Percentiles rank a stretch among this genome's conserved stretches.
Evolutionary conservation across 73 alveolate species (phyloP).

Genomic region (Uronychia setigera): DNA sequence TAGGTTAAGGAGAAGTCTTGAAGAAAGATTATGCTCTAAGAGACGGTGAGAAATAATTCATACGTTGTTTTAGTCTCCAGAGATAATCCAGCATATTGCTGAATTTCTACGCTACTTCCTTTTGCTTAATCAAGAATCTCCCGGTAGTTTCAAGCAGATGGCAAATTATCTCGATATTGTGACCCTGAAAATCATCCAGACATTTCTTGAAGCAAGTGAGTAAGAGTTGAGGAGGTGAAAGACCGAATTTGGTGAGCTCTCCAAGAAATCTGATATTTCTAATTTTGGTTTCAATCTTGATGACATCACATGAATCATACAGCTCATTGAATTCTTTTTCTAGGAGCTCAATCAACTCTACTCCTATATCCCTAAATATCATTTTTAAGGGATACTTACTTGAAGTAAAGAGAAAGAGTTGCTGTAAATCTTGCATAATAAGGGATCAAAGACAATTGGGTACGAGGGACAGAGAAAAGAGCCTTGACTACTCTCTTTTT

Average conservation of each 20-base stretch:
- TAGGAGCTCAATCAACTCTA: constrained; percentile 15
- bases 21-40: constrained; percentile 4
- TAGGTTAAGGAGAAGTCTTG: background rate
- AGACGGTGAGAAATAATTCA: background rate
- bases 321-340: constrained; percentile 49
- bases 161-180: constrained; percentile 68
- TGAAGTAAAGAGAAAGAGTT: constrained; percentile 15
- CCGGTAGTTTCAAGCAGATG: constrained; percentile 73
- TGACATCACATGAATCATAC: constrained; percentile 37
- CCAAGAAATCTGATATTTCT: constrained; percentile 56
- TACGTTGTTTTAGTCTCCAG: constrained; percentile 54
- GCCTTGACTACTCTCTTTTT: constrained; percentile 52
- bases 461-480: constrained; percentile 39
- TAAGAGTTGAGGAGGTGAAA: constrained; percentile 58
- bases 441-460: constrained; percentile 16
- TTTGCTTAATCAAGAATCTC: constrained; percentile 53
- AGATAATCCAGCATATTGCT: constrained; percentile 70
- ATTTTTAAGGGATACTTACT: constrained; percentile 10
- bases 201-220: constrained; percentile 72
- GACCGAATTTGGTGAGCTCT: constrained; percentile 64
- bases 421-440: constrained; percentile 41
- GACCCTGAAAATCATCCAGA: constrained; percentile 75
- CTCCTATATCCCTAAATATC: constrained; percentile 33
- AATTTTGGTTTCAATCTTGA: constrained; percentile 47
- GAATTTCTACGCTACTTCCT: constrained; percentile 58